These are phyloP conservation scores for Gracilariopsis chorda DNA, from an alignment of 23 red algal species.

Conservation along the genomic window DNA sequence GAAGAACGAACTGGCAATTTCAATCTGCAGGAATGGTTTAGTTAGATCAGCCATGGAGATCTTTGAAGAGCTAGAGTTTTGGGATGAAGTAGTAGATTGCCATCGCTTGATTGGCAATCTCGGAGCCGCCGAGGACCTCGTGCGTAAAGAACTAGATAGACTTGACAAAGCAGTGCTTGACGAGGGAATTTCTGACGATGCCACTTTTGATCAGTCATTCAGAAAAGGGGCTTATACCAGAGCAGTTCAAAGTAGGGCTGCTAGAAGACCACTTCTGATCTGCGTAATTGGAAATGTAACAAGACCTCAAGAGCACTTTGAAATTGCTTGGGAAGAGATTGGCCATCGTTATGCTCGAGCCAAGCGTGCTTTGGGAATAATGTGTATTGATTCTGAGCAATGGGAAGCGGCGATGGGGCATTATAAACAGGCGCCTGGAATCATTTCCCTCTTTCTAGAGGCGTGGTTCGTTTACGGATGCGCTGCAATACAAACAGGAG, in stretches of 20 bases:
- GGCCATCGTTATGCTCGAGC: conserved; percentile 74
- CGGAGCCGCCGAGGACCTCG: conserved; percentile 40
- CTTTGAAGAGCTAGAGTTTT: conserved; percentile 69
- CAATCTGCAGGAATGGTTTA: conserved; percentile 76
- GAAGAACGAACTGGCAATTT: conserved; percentile 62
- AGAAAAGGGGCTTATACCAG: neutral
- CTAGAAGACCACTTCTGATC: conserved; percentile 59
- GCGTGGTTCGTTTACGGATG: conserved; percentile 71
- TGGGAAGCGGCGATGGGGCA: conserved; percentile 40
- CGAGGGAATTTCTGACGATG: neutral
- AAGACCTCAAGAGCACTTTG: conserved; percentile 29
- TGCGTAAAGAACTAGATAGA: conserved; percentile 38
- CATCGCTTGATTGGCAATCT: conserved; percentile 80
- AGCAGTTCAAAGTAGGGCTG: neutral
- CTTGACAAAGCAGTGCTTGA: conserved; percentile 16
- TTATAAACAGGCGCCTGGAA: conserved; percentile 28
- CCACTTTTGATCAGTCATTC: neutral
- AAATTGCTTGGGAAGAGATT: conserved; percentile 70
- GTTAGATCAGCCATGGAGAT: conserved; percentile 86
- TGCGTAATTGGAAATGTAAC: conserved; percentile 87
- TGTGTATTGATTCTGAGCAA: conserved; percentile 27
- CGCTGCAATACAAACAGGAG: conserved; percentile 48
- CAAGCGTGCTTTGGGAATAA: conserved; percentile 60
- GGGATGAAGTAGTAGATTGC: conserved; percentile 91
- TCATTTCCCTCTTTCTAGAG: conserved; percentile 84